Conservation (phyloP, 306 rosid species). For the Vicia sativa region DNA sequence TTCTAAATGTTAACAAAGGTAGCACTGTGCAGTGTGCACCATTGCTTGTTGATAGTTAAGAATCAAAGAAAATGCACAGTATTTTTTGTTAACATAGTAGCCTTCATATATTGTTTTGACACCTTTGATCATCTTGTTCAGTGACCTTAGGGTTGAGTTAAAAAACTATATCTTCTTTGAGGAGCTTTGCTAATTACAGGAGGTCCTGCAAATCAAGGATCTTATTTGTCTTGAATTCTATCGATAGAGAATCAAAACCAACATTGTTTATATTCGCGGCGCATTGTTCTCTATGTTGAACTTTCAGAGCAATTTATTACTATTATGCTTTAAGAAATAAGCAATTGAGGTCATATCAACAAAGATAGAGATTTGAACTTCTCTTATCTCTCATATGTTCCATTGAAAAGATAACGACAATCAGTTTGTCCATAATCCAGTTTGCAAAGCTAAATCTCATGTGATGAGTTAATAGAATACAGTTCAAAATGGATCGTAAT, state of each 20-base stretch:
- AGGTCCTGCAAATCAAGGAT: neutral
- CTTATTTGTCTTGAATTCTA: no score
- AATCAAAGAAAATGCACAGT: neutral
- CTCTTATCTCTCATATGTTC: conserved; percentile 26
- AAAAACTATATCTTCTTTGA: no score
- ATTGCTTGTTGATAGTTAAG: neutral
- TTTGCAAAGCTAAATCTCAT: conserved; percentile 29
- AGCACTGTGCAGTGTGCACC: neutral
- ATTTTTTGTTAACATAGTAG: neutral
- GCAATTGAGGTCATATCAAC: neutral
- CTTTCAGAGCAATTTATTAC: neutral
- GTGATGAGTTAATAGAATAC: conserved; percentile 34
- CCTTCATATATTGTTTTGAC: neutral
- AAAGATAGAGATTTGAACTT: conserved; percentile 18
- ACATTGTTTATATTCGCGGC: neutral
- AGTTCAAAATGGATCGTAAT: conserved; percentile 17
- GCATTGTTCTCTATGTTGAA: neutral
- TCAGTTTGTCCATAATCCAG: conserved; percentile 11
- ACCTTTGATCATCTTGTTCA: no score
- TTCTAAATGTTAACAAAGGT: neutral
- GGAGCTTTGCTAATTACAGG: no score
- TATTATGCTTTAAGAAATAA: neutral
- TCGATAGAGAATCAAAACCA: neutral
- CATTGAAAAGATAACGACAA: conserved; percentile 34
- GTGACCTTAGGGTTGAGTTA: no score